Evolutionary conservation across 202 grass and related monocot genomes (phyloP).

Genomic region (Panicum virgatum): DNA sequence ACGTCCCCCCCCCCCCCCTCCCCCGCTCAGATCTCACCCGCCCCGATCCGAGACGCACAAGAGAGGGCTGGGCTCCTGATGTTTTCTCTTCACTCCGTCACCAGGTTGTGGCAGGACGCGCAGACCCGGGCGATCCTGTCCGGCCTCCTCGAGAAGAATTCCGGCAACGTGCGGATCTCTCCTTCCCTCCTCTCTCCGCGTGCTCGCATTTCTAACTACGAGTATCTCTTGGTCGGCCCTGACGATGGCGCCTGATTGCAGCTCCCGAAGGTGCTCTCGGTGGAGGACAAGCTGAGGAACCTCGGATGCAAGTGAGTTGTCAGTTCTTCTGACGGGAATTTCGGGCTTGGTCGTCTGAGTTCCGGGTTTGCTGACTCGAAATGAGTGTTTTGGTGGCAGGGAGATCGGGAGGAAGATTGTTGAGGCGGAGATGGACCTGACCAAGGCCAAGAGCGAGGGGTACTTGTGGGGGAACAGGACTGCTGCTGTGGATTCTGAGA

Average conservation of each 20-base stretch:
- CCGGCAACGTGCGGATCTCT: conserved; percentile 66
- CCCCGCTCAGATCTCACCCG: neutral
- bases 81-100: neutral
- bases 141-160: conserved; percentile 71
- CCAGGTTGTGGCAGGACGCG: conserved; percentile 90
- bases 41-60: neutral
- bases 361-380: conserved; percentile 18
- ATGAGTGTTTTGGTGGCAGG: conserved; percentile 40
- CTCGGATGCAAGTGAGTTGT: conserved; percentile 73
- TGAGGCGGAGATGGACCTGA: conserved; percentile 85
- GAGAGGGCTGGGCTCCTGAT: neutral
- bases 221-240: neutral
- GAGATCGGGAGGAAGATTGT: conserved; percentile 72
- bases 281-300: conserved; percentile 84
- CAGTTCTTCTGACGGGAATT: neutral
- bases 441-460: conserved; percentile 78
- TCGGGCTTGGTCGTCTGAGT: neutral
- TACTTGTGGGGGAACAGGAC: conserved; percentile 65
- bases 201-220: neutral
- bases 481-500: conserved; percentile 23
- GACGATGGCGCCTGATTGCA: conserved; percentile 33
- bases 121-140: conserved; percentile 76
- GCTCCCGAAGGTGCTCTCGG: conserved; percentile 70
- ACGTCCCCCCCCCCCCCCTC: neutral
- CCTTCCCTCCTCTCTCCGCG: neutral